Percentiles rank a stretch among this genome's conserved stretches.
Conservation (phyloP, 768 basidiomycete genomes). For the Russula griseocarnosa region DNA sequence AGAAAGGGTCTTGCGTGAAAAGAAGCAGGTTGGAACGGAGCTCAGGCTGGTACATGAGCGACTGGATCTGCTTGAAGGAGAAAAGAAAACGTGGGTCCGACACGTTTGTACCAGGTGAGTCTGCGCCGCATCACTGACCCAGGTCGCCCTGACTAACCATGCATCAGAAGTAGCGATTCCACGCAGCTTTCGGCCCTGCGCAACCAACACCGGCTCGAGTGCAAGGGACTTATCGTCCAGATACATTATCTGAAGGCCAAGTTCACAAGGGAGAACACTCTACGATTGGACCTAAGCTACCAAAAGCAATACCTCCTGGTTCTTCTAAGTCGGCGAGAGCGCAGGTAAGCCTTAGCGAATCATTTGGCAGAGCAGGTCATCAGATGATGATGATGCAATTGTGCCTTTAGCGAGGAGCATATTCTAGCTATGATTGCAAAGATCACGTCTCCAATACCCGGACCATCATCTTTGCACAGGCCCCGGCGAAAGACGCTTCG, state of each 20-base stretch:
- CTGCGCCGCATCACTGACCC: background rate
- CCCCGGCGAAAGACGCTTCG: slow-evolving; percentile 52
- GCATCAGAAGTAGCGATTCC: slow-evolving; percentile 44
- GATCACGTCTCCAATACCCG: slow-evolving; percentile 61
- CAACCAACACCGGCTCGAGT: slow-evolving; percentile 74
- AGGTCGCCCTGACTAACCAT: slow-evolving; percentile 6
- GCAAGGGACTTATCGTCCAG: slow-evolving; percentile 86
- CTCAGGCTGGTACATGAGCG: slow-evolving; percentile 47
- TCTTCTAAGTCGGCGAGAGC: slow-evolving; percentile 66
- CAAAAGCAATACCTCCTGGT: slow-evolving; percentile 87
- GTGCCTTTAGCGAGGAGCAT: slow-evolving; percentile 54
- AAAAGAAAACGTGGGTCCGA: slow-evolving; percentile 57
- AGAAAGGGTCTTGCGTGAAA: slow-evolving; percentile 53
- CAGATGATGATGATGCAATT: background rate
- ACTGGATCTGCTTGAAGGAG: slow-evolving; percentile 22
- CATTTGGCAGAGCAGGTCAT: too few species aligned
- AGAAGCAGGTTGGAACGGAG: slow-evolving; percentile 65
- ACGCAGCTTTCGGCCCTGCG: slow-evolving; percentile 52
- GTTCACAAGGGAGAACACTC: slow-evolving; percentile 76
- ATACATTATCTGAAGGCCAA: slow-evolving; percentile 91
- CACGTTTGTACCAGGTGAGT: slow-evolving; percentile 59
- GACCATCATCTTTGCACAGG: slow-evolving; percentile 34
- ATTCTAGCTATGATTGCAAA: slow-evolving; percentile 72
- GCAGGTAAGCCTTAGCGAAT: slow-evolving; percentile 47
- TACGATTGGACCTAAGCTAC: slow-evolving; percentile 71